phyloP scores from a whole-genome alignment of 352 stramenopile genomes.

The Pythium angustatum region DNA sequence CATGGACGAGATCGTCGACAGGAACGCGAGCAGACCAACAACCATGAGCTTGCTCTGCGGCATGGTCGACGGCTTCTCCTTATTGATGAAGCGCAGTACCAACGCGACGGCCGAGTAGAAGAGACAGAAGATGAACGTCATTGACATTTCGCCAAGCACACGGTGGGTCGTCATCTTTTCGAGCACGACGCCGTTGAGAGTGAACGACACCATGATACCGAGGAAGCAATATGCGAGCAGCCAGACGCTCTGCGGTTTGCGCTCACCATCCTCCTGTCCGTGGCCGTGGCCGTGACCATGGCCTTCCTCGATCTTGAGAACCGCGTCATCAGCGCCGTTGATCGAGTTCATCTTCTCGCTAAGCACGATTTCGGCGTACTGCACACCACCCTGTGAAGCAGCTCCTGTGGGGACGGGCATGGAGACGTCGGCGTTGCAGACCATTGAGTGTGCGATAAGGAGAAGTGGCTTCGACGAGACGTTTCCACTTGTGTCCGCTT shows the following conservation, averaged over 20 bases:
- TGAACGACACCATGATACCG: conserved; percentile 85
- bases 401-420: conserved; percentile 25
- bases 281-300: conserved; percentile 12
- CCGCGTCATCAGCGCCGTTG: conserved; percentile 26
- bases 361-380: conserved; percentile 67
- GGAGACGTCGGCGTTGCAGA: conserved; percentile 44
- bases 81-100: conserved; percentile 52
- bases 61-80: conserved; percentile 75
- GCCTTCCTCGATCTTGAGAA: conserved; percentile 33
- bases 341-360: conserved; percentile 42
- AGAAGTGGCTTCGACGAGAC: not conserved
- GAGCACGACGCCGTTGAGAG: conserved; percentile 76
- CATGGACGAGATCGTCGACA: conserved; percentile 83
- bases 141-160: conserved; percentile 76
- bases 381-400: conserved; percentile 23
- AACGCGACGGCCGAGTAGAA: conserved; percentile 74
- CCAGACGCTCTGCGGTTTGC: conserved; percentile 40
- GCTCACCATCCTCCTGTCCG: conserved; percentile 14
- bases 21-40: conserved; percentile 70
- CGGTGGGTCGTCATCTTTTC: conserved; percentile 87
- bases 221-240: conserved; percentile 76
- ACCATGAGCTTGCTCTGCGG: conserved; percentile 64
- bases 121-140: conserved; percentile 83
- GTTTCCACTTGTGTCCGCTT: conserved; percentile 25
- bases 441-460: conserved; percentile 27